Percentiles rank a stretch among this genome's conserved stretches.
phyloP scores from a whole-genome alignment of 208 protist species.

The Trypanosomatidae sp. region DNA sequence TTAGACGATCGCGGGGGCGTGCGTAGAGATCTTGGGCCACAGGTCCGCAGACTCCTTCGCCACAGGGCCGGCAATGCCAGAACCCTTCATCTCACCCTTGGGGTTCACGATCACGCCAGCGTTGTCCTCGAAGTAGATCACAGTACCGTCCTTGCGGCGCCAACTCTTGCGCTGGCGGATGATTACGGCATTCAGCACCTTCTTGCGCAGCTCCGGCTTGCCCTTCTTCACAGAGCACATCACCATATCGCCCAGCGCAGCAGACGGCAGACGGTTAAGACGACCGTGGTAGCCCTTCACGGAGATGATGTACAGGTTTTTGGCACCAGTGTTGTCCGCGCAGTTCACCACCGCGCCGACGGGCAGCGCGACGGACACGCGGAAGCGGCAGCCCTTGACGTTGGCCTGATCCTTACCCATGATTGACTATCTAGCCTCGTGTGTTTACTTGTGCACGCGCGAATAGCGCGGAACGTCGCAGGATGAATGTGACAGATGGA shows the following conservation, averaged over 20 bases:
- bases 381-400: slow-evolving; percentile 97
- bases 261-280: slow-evolving; percentile 98
- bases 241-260: slow-evolving; percentile 98
- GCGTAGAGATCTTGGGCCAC: slow-evolving; percentile 99
- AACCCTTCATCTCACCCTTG: slow-evolving; percentile 99
- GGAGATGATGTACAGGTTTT: slow-evolving; percentile 99
- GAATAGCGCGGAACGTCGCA: not conserved
- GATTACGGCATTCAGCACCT: slow-evolving; percentile 98
- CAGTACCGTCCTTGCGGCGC: slow-evolving; percentile 98
- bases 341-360: slow-evolving; percentile 99
- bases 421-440: slow-evolving; percentile 38
- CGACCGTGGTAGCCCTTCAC: slow-evolving; percentile 98
- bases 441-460: not conserved
- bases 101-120: slow-evolving; percentile 99
- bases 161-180: slow-evolving; percentile 99
- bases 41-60: slow-evolving; percentile 99
- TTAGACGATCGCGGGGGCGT: slow-evolving; percentile 97
- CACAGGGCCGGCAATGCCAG: slow-evolving; percentile 99
- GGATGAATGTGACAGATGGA: slow-evolving; percentile 9
- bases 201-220: slow-evolving; percentile 99
- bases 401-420: slow-evolving; percentile 92
- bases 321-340: slow-evolving; percentile 99
- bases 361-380: slow-evolving; percentile 98
- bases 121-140: slow-evolving; percentile 99
- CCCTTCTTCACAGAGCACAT: slow-evolving; percentile 99